phyloP scores from a whole-genome alignment of 257 asterid genomes.

The Penstemon davidsonii region DNA sequence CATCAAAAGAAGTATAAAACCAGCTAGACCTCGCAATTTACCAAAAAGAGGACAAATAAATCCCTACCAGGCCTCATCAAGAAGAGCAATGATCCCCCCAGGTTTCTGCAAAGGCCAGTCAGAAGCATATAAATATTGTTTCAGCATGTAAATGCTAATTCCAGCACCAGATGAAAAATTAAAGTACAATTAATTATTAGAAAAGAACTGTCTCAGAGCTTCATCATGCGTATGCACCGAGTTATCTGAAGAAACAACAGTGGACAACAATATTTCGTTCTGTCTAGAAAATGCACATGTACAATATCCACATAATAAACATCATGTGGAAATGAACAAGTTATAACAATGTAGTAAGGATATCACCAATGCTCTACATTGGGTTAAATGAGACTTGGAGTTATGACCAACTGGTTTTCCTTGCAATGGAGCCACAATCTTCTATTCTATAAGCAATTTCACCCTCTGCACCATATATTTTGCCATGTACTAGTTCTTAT shows the following conservation, averaged over 20 bases:
- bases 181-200: constrained; percentile 1
- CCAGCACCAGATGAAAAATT: constrained; percentile 15
- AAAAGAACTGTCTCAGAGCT: constrained; percentile 11
- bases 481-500: background rate
- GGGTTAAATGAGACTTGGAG: constrained; percentile 18
- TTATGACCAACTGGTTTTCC: constrained; percentile 9
- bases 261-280: background rate
- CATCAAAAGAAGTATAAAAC: constrained; percentile 6
- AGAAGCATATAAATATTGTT: constrained; percentile 27
- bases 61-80: constrained; percentile 92
- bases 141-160: constrained; percentile 25
- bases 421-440: background rate
- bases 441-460: constrained; percentile 1
- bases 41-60: constrained; percentile 18
- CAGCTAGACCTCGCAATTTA: constrained; percentile 21
- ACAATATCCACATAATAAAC: background rate
- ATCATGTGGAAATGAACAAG: background rate
- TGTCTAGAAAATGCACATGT: background rate
- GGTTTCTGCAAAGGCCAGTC: constrained; percentile 72
- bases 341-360: background rate
- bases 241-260: constrained; percentile 5
- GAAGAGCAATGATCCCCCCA: constrained; percentile 97
- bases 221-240: constrained; percentile 9
- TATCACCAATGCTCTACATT: background rate
- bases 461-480: constrained; percentile 9